Percentiles rank a stretch among this genome's conserved stretches.
phyloP scores from a whole-genome alignment of 1,284 basidiomycete genomes.

The Apiotrichum sp. region DNA sequence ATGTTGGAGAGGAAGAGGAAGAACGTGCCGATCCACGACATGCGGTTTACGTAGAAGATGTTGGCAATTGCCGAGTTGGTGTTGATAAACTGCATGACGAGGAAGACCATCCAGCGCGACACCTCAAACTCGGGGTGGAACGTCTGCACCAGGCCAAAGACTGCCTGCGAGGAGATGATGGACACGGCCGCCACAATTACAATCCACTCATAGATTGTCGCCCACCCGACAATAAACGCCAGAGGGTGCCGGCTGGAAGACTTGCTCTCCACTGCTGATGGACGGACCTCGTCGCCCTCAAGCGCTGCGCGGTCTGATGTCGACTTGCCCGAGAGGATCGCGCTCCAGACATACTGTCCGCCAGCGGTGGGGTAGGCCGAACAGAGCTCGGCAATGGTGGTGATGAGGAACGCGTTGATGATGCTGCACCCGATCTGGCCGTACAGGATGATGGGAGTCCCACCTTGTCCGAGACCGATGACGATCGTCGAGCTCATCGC shows the following conservation, averaged over 20 bases:
- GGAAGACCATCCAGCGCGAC: conserved; percentile 21
- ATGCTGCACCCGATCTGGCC: conserved; percentile 8
- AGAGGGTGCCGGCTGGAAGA: conserved; percentile 3
- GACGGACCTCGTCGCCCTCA: not conserved
- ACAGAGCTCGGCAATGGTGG: conserved; percentile 8
- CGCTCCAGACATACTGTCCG: conserved; percentile 12
- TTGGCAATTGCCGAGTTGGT: conserved; percentile 15
- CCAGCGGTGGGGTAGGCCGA: conserved; percentile 11
- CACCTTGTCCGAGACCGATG: conserved; percentile 11
- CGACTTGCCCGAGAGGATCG: conserved; percentile 1
- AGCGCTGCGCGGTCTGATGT: not conserved
- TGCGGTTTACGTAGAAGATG: conserved; percentile 9
- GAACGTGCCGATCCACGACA: conserved; percentile 13
- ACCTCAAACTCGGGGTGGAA: conserved; percentile 16
- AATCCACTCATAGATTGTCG: conserved; percentile 16
- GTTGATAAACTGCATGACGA: conserved; percentile 15
- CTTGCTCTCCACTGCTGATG: too few relatives aligned
- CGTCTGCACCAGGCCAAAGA: conserved; percentile 13
- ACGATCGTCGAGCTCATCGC: conserved; percentile 15
- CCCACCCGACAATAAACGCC: conserved; percentile 19
- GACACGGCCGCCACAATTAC: conserved; percentile 19
- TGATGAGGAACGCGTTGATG: conserved; percentile 8
- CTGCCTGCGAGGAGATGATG: conserved; percentile 16
- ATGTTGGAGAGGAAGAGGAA: conserved; percentile 13
- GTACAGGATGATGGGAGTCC: conserved; percentile 10